phyloP scores from a whole-genome alignment of 2,329 filamentous ascomycete species.

The Alternaria atra region DNA sequence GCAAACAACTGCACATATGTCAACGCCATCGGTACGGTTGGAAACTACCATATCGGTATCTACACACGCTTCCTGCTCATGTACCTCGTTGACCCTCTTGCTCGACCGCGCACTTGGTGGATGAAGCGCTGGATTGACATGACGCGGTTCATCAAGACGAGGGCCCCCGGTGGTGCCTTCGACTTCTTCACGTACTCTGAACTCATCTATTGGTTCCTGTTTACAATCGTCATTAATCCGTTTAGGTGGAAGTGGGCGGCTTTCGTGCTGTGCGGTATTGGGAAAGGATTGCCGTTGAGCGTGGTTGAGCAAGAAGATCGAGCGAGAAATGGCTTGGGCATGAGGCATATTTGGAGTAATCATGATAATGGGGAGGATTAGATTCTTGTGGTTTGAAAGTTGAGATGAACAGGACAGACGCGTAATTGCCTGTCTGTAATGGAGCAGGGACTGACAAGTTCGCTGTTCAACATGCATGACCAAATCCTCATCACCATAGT shows the following conservation, averaged over 20 bases:
- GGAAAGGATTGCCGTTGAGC: constrained; percentile 69
- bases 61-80: constrained; percentile 87
- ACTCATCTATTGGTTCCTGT: constrained; percentile 84
- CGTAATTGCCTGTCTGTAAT: background rate
- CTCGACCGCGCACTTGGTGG: constrained; percentile 74
- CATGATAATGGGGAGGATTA: constrained; percentile 1
- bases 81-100: constrained; percentile 82
- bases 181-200: constrained; percentile 92
- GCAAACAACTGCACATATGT: constrained; percentile 87
- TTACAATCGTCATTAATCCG: constrained; percentile 80
- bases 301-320: constrained; percentile 73
- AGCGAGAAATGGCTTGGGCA: constrained; percentile 64
- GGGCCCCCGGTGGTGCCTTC: constrained; percentile 75
- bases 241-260: constrained; percentile 91
- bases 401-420: background rate
- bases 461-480: background rate
- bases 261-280: constrained; percentile 83
- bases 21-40: constrained; percentile 80
- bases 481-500: background rate
- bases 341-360: constrained; percentile 32
- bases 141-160: constrained; percentile 74
- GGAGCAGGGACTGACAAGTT: background rate
- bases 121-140: constrained; percentile 91
- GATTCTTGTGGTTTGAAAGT: background rate
- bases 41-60: constrained; percentile 90